Percentiles rank a stretch among this genome's conserved stretches.
Evolutionary conservation across 2,329 filamentous ascomycete species (phyloP).

Genomic region (Phaeosphaeriaceae sp.): DNA sequence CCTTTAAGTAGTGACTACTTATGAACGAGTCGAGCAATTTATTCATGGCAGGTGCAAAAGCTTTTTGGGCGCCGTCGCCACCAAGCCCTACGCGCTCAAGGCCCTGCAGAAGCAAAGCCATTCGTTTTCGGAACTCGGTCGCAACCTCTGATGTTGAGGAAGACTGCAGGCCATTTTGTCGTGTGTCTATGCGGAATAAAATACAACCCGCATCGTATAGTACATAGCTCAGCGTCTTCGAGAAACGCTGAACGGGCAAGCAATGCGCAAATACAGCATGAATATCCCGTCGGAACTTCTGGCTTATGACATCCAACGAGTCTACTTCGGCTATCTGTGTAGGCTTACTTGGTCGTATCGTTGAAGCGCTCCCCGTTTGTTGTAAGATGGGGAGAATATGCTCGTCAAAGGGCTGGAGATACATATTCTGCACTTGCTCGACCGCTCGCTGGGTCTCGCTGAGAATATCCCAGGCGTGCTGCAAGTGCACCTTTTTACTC

Average conservation of each 20-base stretch:
- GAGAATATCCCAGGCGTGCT: constrained; percentile 41
- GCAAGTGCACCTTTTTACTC: constrained; percentile 32
- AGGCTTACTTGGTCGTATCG: constrained; percentile 47
- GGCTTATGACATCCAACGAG: constrained; percentile 25
- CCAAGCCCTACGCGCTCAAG: constrained; percentile 71
- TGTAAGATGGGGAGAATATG: constrained; percentile 42
- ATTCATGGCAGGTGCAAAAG: constrained; percentile 76
- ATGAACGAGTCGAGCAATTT: constrained; percentile 69
- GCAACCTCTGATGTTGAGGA: constrained; percentile 24
- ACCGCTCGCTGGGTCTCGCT: constrained; percentile 46
- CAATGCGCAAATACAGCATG: constrained; percentile 71
- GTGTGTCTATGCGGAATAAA: constrained; percentile 50
- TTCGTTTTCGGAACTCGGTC: constrained; percentile 54
- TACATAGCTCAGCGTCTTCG: constrained; percentile 61
- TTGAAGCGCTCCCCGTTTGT: constrained; percentile 26
- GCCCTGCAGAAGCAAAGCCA: constrained; percentile 64
- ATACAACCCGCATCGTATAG: constrained; percentile 60
- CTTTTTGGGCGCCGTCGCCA: constrained; percentile 71
- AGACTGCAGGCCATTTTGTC: constrained; percentile 32
- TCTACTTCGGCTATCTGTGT: constrained; percentile 34
- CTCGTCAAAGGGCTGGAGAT: constrained; percentile 44
- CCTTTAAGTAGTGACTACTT: constrained; percentile 63
- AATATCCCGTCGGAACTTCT: constrained; percentile 66
- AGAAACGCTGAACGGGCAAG: constrained; percentile 58
- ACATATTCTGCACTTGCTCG: constrained; percentile 45